These are phyloP conservation scores for Coffea eugenioides DNA, from an alignment of 257 asterid genomes.

Conservation along the genomic window DNA sequence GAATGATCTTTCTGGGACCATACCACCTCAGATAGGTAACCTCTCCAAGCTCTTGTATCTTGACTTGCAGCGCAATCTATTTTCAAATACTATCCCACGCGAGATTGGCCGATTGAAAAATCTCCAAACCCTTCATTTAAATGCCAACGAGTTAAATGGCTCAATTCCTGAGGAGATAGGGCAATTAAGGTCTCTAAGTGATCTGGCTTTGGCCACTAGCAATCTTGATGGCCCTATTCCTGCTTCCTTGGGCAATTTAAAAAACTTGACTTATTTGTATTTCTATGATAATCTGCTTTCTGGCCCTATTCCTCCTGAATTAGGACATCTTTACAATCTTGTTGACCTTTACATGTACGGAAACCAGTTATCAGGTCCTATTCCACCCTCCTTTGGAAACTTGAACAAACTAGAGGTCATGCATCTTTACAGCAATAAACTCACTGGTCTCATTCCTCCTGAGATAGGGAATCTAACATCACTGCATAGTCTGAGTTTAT, in stretches of 20 bases:
- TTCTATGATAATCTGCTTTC: neutral
- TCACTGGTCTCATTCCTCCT: slow-evolving; percentile 17
- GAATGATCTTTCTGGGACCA: slow-evolving; percentile 21
- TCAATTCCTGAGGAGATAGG: slow-evolving; percentile 30
- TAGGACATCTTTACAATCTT: slow-evolving; percentile 15
- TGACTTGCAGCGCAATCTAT: neutral
- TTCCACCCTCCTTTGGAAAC: slow-evolving; percentile 13
- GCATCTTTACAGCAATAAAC: slow-evolving; percentile 1
- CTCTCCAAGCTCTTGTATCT: slow-evolving; percentile 18
- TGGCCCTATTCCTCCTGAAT: slow-evolving; percentile 20
- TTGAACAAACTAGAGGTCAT: neutral
- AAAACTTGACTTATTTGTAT: slow-evolving; percentile 3
- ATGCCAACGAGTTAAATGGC: slow-evolving; percentile 12
- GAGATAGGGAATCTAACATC: slow-evolving; percentile 15
- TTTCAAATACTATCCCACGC: neutral
- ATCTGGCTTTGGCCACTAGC: neutral
- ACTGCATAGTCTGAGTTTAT: neutral
- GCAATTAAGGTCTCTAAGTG: slow-evolving; percentile 8
- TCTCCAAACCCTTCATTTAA: neutral
- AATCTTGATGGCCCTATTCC: slow-evolving; percentile 2
- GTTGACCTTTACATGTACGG: neutral
- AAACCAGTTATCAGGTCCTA: slow-evolving; percentile 13
- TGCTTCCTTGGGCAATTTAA: slow-evolving; percentile 7
- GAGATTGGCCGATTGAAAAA: slow-evolving; percentile 5
- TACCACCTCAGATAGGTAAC: slow-evolving; percentile 19